Evolutionary conservation across 1,284 basidiomycete genomes (phyloP), one percentile per base, ranked within the genome.

Genomic region (Ganoderma lucidum): DNA sequence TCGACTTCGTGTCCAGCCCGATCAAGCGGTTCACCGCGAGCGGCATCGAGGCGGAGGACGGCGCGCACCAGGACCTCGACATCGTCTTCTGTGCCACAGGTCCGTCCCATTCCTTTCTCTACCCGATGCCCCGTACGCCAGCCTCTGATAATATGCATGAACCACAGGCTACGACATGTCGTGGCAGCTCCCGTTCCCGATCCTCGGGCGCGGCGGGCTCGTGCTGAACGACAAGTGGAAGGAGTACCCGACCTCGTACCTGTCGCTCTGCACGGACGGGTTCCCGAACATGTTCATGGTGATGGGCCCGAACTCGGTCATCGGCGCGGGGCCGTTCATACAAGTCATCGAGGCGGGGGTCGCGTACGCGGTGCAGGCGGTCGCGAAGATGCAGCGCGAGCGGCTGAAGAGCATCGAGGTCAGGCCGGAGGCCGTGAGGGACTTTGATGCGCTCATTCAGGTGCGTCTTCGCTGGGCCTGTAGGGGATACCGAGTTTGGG

Each of bases 251-350:
- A 74, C 78, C 15, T 85, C 87, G 15, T 91, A 91, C 75, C 80
- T 91, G 9, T 81, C 84, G 3, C 74, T 90, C 39, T 84, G 85
- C 42, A 83, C 85, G 17, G 87, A 89, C 65, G 87, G 85, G 3
- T 90, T 91, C 76, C 90, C 90, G 32, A 91, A 90, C 76, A 84
- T 84, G 82, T 89, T 89, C 80, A 82, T 84, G 69, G 75, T 81
- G 30, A 78, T 87, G 14, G 89, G 90, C 0, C n/a, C n/a, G n/a
- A n/a, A n/a, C n/a, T n/a, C n/a, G n/a, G n/a, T n/a, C n/a, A n/a
- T 87, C 53, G 88, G 87, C 1, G 83, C 85, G 0, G 87, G 88
- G 3, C 86, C 85, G 28, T 76, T 90, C 30, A 76, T 90, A 1
- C 78, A 87, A 17, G 68, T 90, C 1, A 81, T 88, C 59, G 89